A percentile compares a stretch with the other conserved stretches of the same genome.
phyloP scores from a whole-genome alignment of 257 asterid genomes.

The Nicotiana sylvestris region DNA sequence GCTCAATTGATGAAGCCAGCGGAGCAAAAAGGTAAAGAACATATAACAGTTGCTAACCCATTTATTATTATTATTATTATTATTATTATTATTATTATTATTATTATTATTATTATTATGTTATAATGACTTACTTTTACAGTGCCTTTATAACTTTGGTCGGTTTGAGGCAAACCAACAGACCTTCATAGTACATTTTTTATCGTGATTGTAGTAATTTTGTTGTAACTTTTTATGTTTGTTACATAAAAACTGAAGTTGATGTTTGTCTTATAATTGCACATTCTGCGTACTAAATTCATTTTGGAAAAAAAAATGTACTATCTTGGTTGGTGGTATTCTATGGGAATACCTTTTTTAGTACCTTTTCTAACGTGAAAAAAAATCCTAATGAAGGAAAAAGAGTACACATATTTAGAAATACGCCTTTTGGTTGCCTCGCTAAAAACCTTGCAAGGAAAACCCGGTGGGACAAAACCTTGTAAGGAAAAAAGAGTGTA shows the following conservation, averaged over 20 bases:
- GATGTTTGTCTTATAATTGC: slow-evolving; percentile 8
- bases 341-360: too few species aligned
- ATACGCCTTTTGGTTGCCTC: too few species aligned
- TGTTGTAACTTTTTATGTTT: not conserved
- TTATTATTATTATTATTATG: not conserved
- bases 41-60: not conserved
- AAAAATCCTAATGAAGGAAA: too few species aligned
- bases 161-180: not conserved
- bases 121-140: slow-evolving; percentile 14
- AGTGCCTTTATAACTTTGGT: not conserved
- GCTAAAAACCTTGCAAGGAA: too few species aligned
- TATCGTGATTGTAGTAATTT: not conserved
- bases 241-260: not conserved
- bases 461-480: too few species aligned
- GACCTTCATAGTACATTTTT: not conserved
- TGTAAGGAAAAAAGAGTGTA: too few species aligned
- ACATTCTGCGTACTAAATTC: not conserved
- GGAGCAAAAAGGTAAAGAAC: not conserved
- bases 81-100: not conserved
- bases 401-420: too few species aligned
- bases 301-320: not conserved
- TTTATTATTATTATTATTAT: not conserved
- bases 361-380: too few species aligned
- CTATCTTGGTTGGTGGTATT: too few species aligned
- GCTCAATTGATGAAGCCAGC: not conserved